phyloP scores from a whole-genome alignment of 306 rosid species.

The Lathyrus tuberosus region DNA sequence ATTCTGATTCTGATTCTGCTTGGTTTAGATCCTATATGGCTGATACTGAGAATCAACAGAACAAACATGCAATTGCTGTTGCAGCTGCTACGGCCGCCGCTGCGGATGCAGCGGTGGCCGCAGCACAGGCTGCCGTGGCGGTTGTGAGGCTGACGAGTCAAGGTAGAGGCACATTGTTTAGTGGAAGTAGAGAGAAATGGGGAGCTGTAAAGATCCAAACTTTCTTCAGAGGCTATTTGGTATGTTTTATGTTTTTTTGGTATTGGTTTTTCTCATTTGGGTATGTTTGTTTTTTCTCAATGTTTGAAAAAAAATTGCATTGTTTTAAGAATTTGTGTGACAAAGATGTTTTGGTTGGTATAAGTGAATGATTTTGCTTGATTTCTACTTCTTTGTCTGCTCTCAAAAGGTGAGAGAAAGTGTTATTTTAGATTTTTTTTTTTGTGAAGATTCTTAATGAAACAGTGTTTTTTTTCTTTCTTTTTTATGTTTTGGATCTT shows the following conservation, averaged over 20 bases:
- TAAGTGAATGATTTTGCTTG: constrained; percentile 52
- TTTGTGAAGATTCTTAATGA: constrained; percentile 48
- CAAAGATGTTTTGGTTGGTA: too few relatives aligned
- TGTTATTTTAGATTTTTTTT: constrained; percentile 29
- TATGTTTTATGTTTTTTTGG: constrained; percentile 36
- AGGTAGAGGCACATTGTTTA: constrained; percentile 57
- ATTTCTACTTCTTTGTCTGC: constrained; percentile 51
- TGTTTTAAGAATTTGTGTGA: constrained; percentile 19
- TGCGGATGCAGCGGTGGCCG: constrained; percentile 85
- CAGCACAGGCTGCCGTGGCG: constrained; percentile 90
- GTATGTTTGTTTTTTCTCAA: constrained; percentile 13
- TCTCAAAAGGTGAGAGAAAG: constrained; percentile 40
- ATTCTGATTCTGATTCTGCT: constrained; percentile 48
- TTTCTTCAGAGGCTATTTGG: constrained; percentile 88
- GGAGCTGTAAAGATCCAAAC: constrained; percentile 86
- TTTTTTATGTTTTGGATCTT: constrained; percentile 30
- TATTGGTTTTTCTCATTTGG: constrained; percentile 5
- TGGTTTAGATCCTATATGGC: constrained; percentile 75
- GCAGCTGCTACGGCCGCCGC: constrained; percentile 97
- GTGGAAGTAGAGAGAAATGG: constrained; percentile 65
- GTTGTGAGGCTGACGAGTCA: constrained; percentile 84
- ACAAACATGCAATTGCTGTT: constrained; percentile 92
- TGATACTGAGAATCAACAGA: constrained; percentile 72
- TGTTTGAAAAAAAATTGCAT: constrained; percentile 20
- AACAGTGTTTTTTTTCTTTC: constrained; percentile 46